A percentile compares a stretch with the other conserved stretches of the same genome.
These are phyloP conservation scores for Leucocoprinus sp. DNA, from an alignment of 768 basidiomycete species.

Conservation along the genomic window DNA sequence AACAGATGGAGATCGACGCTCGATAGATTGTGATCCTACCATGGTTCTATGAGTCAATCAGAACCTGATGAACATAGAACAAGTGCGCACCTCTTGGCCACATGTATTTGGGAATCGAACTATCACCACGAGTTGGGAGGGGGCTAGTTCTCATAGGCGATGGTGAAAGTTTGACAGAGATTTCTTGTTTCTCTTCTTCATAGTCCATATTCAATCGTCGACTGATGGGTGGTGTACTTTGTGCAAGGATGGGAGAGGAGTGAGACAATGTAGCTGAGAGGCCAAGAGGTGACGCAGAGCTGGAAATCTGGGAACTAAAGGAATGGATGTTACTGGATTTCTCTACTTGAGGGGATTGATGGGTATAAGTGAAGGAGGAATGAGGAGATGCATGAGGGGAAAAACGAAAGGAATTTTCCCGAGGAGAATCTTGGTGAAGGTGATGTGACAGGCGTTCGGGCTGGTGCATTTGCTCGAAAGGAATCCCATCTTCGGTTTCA, in stretches of 20 bases:
- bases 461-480: constrained; percentile 58
- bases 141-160: constrained; percentile 21
- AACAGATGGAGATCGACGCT: constrained; percentile 15
- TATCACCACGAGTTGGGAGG: constrained; percentile 16
- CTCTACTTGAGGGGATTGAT: constrained; percentile 15
- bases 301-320: constrained; percentile 23
- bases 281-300: constrained; percentile 24
- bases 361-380: constrained; percentile 1
- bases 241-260: constrained; percentile 21
- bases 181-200: constrained; percentile 19
- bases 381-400: constrained; percentile 22
- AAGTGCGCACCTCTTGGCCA: constrained; percentile 18
- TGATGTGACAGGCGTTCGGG: constrained; percentile 42
- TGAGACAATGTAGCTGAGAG: constrained; percentile 29
- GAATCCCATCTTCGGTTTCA: constrained; percentile 58
- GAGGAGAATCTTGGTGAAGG: constrained; percentile 30
- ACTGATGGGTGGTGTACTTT: constrained; percentile 30
- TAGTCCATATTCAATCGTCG: constrained; percentile 29
- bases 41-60: constrained; percentile 10
- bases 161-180: constrained; percentile 29
- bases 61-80: background rate
- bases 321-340: constrained; percentile 17
- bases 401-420: constrained; percentile 20
- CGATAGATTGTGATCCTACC: constrained; percentile 10
- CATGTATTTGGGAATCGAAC: constrained; percentile 25